Evolutionary conservation across 805 yeast species (phyloP).

Genomic region (Nakazawaea holstii): DNA sequence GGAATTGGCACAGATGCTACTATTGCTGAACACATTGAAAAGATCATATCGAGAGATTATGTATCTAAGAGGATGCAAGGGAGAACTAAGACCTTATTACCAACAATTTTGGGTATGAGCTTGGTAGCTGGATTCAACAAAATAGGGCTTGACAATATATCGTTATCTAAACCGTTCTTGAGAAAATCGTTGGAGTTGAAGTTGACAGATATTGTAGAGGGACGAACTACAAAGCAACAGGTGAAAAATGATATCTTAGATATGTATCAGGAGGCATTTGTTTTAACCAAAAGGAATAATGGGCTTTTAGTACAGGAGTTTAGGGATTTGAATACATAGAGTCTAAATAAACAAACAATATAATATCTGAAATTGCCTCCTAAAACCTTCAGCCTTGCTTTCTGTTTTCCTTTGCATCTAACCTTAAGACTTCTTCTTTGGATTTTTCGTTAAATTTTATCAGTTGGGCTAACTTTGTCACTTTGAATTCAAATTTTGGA

Average conservation of each 20-base stretch:
- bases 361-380: neutral
- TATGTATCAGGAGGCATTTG: constrained; percentile 60
- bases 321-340: neutral
- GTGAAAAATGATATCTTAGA: constrained; percentile 52
- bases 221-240: constrained; percentile 42
- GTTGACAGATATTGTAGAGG: constrained; percentile 64
- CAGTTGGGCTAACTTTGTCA: constrained; percentile 50
- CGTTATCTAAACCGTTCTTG: constrained; percentile 84
- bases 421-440: constrained; percentile 5
- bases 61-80: constrained; percentile 38
- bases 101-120: constrained; percentile 81
- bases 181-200: constrained; percentile 70
- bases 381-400: neutral
- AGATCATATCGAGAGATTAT: constrained; percentile 64
- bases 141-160: constrained; percentile 63
- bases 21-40: constrained; percentile 94
- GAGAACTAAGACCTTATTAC: constrained; percentile 45
- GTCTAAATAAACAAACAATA: neutral
- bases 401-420: constrained; percentile 6
- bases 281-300: constrained; percentile 36
- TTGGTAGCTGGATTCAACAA: constrained; percentile 83
- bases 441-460: constrained; percentile 35
- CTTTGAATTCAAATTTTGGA: constrained; percentile 40
- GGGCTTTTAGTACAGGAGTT: constrained; percentile 31
- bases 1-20: constrained; percentile 99